These are phyloP conservation scores for Scheffersomyces titani DNA, from an alignment of 1,139 yeast genomes.

Conservation along the genomic window DNA sequence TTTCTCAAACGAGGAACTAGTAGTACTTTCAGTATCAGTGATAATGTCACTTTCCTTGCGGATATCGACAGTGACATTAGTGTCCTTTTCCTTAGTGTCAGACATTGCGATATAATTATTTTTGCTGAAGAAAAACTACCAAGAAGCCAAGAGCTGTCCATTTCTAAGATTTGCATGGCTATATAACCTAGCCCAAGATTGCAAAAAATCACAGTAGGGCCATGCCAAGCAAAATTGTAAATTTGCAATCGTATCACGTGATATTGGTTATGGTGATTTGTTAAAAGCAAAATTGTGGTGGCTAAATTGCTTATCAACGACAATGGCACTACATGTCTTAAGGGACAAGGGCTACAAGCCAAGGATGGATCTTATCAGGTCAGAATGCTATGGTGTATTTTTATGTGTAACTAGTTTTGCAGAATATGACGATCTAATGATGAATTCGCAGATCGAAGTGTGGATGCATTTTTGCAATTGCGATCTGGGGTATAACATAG, in stretches of 20 bases:
- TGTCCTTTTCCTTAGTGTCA: not conserved
- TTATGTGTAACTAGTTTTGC: not conserved
- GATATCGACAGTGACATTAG: not conserved
- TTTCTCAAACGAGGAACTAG: not conserved
- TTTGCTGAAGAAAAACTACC: not conserved
- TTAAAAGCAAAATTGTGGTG: not conserved
- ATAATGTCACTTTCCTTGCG: not conserved
- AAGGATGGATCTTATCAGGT: not conserved
- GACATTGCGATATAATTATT: not conserved
- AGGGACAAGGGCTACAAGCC: not conserved
- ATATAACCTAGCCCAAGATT: not conserved
- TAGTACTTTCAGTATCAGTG: not conserved
- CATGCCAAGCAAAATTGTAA: not conserved
- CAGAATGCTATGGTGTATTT: not conserved
- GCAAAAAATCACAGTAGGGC: not conserved
- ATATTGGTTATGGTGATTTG: not conserved
- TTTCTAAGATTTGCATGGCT: not conserved
- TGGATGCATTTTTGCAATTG: not conserved
- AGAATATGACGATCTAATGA: not conserved
- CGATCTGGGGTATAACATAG: not conserved
- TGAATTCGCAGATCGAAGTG: not conserved
- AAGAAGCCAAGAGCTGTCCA: not conserved
- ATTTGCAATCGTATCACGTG: conserved; percentile 1
- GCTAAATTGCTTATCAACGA: not conserved
- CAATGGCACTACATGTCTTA: not conserved